These are phyloP conservation scores for Chlorella vulgaris DNA, from an alignment of 139 green algal genomes.

Conservation along the genomic window DNA sequence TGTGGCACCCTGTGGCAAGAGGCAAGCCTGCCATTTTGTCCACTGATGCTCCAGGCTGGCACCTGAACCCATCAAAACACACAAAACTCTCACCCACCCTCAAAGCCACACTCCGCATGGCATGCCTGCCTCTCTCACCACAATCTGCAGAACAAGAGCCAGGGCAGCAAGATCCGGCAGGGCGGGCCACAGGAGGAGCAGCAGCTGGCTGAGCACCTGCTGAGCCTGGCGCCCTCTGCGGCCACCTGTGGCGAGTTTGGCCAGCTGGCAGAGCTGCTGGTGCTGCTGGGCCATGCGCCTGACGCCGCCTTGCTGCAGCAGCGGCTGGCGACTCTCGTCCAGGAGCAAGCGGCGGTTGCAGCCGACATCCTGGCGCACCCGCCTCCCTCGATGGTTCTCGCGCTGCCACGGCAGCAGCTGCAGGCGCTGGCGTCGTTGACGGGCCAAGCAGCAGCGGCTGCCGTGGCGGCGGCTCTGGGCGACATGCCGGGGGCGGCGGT, in stretches of 20 bases:
- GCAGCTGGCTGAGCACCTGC: constrained; percentile 61
- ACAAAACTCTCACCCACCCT: too few relatives aligned
- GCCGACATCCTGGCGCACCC: constrained; percentile 52
- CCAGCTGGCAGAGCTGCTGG: constrained; percentile 78
- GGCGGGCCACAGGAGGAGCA: constrained; percentile 80
- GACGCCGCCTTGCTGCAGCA: constrained; percentile 78
- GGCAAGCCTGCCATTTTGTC: not conserved
- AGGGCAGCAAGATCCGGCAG: constrained; percentile 49
- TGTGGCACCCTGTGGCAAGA: too few relatives aligned
- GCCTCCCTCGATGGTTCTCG: constrained; percentile 27
- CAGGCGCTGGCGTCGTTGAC: not conserved
- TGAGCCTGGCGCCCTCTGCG: constrained; percentile 37
- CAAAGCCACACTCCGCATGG: not conserved
- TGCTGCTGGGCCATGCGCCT: constrained; percentile 73
- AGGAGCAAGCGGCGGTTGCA: constrained; percentile 39
- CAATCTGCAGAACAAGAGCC: constrained; percentile 40
- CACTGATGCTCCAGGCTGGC: too few relatives aligned
- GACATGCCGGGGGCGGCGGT: constrained; percentile 13
- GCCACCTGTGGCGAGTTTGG: constrained; percentile 43
- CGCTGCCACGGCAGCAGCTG: constrained; percentile 1
- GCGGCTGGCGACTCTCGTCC: constrained; percentile 50
- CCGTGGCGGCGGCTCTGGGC: not conserved
- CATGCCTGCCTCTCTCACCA: not conserved
- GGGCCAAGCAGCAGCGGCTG: constrained; percentile 10
- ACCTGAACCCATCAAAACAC: too few relatives aligned